phyloP scores from a whole-genome alignment of 116 monocot species.

The Posidonia oceanica region DNA sequence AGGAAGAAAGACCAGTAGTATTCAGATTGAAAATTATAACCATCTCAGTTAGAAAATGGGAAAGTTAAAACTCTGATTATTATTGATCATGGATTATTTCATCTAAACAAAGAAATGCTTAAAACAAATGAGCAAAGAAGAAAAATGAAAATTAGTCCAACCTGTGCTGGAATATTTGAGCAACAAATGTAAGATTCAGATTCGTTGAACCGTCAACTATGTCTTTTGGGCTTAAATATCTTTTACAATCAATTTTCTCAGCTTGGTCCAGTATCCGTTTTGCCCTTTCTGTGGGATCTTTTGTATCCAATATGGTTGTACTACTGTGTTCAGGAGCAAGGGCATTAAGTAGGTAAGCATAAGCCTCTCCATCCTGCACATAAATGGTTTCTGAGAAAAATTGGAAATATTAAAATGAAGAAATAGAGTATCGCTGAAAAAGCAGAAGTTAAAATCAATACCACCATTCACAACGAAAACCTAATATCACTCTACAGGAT shows the following conservation, averaged over 20 bases:
- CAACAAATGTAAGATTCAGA: slow-evolving; percentile 99
- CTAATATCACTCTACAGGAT: too few species aligned
- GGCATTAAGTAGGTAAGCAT: slow-evolving; percentile 89
- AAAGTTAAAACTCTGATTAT: too few species aligned
- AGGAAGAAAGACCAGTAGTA: too few species aligned
- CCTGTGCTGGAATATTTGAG: slow-evolving; percentile 97
- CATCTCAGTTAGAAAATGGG: too few species aligned
- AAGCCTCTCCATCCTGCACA: slow-evolving; percentile 93
- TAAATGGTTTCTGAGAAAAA: background rate
- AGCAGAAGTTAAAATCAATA: too few species aligned
- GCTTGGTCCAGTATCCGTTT: slow-evolving; percentile 85
- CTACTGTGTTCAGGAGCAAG: slow-evolving; percentile 86
- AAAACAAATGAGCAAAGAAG: background rate
- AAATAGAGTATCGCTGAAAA: too few species aligned
- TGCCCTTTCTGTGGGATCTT: slow-evolving; percentile 91
- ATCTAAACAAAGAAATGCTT: background rate
- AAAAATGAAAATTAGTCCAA: background rate
- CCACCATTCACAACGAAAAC: too few species aligned
- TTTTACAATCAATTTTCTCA: slow-evolving; percentile 89
- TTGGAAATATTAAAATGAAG: too few species aligned
- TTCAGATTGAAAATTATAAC: too few species aligned
- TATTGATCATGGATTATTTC: too few species aligned
- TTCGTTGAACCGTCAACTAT: slow-evolving; percentile 95
- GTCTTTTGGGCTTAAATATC: slow-evolving; percentile 84
- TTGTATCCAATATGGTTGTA: slow-evolving; percentile 41